phyloP scores from a whole-genome alignment of 2,329 filamentous ascomycete genomes.

The Ambrosiella xylebori region DNA sequence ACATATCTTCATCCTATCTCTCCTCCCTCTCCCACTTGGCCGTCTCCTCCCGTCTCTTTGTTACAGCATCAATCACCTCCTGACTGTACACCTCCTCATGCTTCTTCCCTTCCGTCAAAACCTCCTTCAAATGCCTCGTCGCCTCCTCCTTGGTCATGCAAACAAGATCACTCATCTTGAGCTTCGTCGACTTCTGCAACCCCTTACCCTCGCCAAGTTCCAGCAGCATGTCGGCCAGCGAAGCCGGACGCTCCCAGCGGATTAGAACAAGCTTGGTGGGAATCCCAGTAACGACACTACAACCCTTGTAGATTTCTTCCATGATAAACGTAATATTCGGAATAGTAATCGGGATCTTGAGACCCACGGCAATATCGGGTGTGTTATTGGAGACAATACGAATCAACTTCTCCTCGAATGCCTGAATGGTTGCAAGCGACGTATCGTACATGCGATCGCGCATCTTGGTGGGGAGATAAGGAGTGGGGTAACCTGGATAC shows the following conservation, averaged over 20 bases:
- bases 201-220: conserved; percentile 45
- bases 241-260: conserved; percentile 53
- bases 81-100: conserved; percentile 58
- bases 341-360: conserved; percentile 61
- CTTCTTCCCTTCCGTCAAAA: conserved; percentile 51
- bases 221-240: conserved; percentile 34
- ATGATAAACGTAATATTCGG: conserved; percentile 75
- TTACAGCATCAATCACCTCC: conserved; percentile 49
- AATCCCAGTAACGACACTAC: conserved; percentile 68
- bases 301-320: conserved; percentile 74
- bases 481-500: conserved; percentile 57
- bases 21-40: conserved; percentile 31
- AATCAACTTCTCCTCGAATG: conserved; percentile 59
- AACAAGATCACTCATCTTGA: conserved; percentile 57
- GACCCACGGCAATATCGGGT: conserved; percentile 40
- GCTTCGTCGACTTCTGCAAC: conserved; percentile 59
- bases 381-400: conserved; percentile 20
- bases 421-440: conserved; percentile 59
- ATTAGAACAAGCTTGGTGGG: conserved; percentile 63
- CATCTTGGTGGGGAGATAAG: conserved; percentile 65
- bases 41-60: conserved; percentile 50
- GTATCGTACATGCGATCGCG: conserved; percentile 86
- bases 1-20: background rate
- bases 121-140: conserved; percentile 57
- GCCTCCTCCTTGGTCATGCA: conserved; percentile 91